phyloP scores from a whole-genome alignment of 1,139 yeast genomes.

The Candida tropicalis region DNA sequence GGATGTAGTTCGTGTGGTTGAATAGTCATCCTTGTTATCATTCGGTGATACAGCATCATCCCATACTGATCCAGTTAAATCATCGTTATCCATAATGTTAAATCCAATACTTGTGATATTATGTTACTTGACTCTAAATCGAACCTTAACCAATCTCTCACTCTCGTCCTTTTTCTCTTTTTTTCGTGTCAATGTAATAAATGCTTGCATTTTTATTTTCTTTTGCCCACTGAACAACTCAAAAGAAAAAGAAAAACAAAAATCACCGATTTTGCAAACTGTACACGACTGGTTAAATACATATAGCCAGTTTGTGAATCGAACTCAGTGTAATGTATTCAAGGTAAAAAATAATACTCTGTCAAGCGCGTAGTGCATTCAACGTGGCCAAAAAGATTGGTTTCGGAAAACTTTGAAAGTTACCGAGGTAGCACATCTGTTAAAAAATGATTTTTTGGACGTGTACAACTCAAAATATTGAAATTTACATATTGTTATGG shows the following conservation, averaged over 20 bases:
- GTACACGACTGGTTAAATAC: too few relatives aligned
- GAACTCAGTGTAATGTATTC: too few relatives aligned
- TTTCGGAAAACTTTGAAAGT: not conserved
- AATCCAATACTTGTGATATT: not conserved
- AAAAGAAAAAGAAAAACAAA: not conserved
- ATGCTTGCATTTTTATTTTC: too few relatives aligned
- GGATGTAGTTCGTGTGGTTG: constrained; percentile 13
- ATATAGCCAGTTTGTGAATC: too few relatives aligned
- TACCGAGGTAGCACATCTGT: not conserved
- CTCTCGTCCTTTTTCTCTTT: too few relatives aligned
- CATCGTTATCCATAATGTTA: constrained; percentile 32
- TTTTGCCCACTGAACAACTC: not conserved
- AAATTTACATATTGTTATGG: too few relatives aligned
- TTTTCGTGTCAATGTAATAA: too few relatives aligned
- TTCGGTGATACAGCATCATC: constrained; percentile 35
- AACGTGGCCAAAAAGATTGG: not conserved
- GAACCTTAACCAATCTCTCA: too few relatives aligned
- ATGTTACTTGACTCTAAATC: not conserved
- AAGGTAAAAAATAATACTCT: too few relatives aligned
- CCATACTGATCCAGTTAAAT: constrained; percentile 42
- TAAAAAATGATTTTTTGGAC: not conserved
- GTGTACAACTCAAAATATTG: not conserved
- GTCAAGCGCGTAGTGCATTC: too few relatives aligned
- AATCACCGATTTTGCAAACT: too few relatives aligned
- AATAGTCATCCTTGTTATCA: constrained; percentile 6